Conservation (phyloP, 2,329 filamentous ascomycete species). For the Colletotrichum sp. region DNA sequence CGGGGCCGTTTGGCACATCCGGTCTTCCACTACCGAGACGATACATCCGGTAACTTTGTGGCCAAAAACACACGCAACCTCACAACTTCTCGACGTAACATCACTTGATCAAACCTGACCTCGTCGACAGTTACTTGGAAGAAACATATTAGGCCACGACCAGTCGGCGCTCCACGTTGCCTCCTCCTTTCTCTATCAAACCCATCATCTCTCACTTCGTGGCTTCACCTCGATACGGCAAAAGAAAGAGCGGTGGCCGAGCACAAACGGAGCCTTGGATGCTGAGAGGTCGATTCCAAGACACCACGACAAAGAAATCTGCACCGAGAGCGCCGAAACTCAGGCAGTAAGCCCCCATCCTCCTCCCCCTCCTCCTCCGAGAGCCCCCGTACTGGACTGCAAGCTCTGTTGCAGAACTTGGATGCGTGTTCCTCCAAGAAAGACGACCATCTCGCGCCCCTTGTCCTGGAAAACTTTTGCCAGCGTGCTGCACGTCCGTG, state of each 20-base stretch:
- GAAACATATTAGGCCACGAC: conserved; percentile 3
- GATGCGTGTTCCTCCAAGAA: conserved; percentile 26
- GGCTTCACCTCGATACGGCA: conserved; percentile 39
- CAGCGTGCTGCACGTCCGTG: conserved; percentile 3
- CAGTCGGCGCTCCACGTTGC: conserved; percentile 2
- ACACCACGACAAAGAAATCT: conserved; percentile 52
- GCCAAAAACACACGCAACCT: background rate
- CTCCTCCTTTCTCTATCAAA: conserved; percentile 13
- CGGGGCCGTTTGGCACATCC: conserved; percentile 27
- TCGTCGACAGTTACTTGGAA: background rate
- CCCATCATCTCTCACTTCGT: conserved; percentile 45
- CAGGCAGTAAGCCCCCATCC: background rate
- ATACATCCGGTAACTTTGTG: conserved; percentile 12
- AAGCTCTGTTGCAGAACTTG: conserved; percentile 9
- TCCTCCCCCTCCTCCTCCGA: background rate
- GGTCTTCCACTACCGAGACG: conserved; percentile 20
- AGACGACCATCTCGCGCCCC: conserved; percentile 36
- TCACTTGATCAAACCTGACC: background rate
- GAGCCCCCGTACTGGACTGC: conserved; percentile 10
- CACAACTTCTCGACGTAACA: background rate
- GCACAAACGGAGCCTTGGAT: conserved; percentile 50
- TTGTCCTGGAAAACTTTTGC: conserved; percentile 31
- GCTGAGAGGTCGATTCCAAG: conserved; percentile 53
- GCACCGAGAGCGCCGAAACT: conserved; percentile 44
- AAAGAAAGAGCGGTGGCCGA: conserved; percentile 53